A percentile compares a stretch with the other conserved stretches of the same genome.
phyloP scores from a whole-genome alignment of 306 rosid genomes.

The Corylus americana region DNA sequence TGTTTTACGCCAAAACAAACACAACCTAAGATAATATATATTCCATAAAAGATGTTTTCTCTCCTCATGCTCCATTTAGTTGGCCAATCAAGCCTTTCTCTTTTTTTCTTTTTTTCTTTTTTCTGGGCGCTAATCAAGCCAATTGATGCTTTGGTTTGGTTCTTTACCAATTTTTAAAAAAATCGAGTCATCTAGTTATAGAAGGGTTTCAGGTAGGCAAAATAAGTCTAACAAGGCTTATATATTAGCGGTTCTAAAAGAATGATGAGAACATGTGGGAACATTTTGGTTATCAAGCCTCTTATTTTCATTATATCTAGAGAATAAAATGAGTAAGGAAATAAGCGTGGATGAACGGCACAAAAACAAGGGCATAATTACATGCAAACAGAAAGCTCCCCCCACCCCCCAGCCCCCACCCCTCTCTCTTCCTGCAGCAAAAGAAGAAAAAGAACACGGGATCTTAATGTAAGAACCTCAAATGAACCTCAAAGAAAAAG shows the following conservation, averaged over 20 bases:
- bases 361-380: neutral
- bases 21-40: neutral
- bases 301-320: neutral
- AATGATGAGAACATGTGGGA: neutral
- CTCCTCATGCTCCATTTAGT: neutral
- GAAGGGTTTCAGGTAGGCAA: neutral
- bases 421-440: neutral
- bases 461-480: neutral
- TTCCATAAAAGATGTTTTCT: neutral
- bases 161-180: neutral
- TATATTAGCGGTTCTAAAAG: neutral
- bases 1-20: neutral
- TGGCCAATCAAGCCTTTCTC: neutral
- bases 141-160: neutral
- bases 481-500: neutral
- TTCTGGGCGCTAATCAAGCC: neutral
- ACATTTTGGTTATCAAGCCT: neutral
- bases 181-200: neutral
- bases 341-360: neutral
- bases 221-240: neutral
- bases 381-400: neutral
- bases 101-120: too few relatives aligned
- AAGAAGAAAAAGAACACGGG: neutral
- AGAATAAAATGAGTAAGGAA: neutral
- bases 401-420: neutral